Evolutionary conservation across 208 protist species (phyloP).

Genomic region (Borovskyia barvae): DNA sequence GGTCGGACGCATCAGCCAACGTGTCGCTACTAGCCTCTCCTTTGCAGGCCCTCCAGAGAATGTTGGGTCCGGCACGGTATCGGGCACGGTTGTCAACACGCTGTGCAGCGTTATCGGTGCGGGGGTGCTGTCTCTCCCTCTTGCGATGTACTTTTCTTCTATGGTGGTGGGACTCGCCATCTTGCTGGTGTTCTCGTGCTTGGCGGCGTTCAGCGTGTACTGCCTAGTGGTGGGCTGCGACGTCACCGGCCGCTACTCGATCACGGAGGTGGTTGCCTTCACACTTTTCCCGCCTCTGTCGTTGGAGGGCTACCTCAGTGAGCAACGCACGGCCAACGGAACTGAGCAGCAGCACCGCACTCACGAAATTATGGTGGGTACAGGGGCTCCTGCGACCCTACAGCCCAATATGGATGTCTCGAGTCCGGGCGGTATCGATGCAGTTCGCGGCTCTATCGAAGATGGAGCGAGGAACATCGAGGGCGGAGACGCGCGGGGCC

Average conservation of each 20-base stretch:
- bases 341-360: too few relatives aligned
- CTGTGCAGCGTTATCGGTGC: slow-evolving; percentile 77
- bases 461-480: too few relatives aligned
- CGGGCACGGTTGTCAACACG: slow-evolving; percentile 60
- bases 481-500: too few relatives aligned
- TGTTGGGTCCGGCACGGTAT: slow-evolving; percentile 35
- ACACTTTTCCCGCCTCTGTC: slow-evolving; percentile 41
- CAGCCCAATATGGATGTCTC: too few relatives aligned
- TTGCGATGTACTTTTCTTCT: slow-evolving; percentile 66
- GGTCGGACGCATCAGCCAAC: slow-evolving; percentile 41
- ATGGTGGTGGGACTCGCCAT: slow-evolving; percentile 37
- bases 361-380: too few relatives aligned
- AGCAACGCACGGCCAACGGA: neutral
- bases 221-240: slow-evolving; percentile 53
- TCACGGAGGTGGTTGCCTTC: slow-evolving; percentile 63
- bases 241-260: slow-evolving; percentile 47
- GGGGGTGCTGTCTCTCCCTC: slow-evolving; percentile 62
- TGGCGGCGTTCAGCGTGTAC: slow-evolving; percentile 54
- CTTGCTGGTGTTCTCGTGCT: slow-evolving; percentile 29
- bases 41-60: slow-evolving; percentile 28
- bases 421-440: too few relatives aligned
- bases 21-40: slow-evolving; percentile 50
- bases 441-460: too few relatives aligned
- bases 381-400: too few relatives aligned
- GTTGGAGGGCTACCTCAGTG: slow-evolving; percentile 48